Base-by-base conservation (phyloP, 139 green algal genomes). In the Nannochloris sp. region DNA sequence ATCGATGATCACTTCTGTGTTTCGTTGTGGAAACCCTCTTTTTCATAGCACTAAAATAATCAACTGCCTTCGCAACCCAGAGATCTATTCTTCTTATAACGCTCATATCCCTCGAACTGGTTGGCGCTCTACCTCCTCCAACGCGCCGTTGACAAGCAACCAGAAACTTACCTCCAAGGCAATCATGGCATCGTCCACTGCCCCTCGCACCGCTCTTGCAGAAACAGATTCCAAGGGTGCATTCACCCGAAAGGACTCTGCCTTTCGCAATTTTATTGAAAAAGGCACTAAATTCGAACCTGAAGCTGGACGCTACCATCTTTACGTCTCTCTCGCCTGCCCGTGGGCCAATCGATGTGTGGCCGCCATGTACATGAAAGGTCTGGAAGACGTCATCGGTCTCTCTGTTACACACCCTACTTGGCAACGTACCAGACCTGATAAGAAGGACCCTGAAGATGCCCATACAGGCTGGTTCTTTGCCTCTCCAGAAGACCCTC, bases 291-390 rank as follows among this genome's bases (percentile, higher is more conserved):
- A 53, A 3, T 87, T 86, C 10, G 58, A 70, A 32, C 74, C 81
- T 1, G 85, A 87, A 72, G 83, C 79, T 57, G 81, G 71, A 9
- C 77, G 94, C 8, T 99, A 98, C 72, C 88, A 97, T 64, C 83
- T 99, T 33, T 97, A 97, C 74, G 77, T 99, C n/a, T 85, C 77
- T 10, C 85, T 90, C 27, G 92, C 90, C 1, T 99, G 94, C 61
- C 94, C 94, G 23, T 99, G 92, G 90, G 94, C 94, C 0, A 81
- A 45, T 51, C 73, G 94, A 13, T 85, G 75, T 32, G 53, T 95
- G 19, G 74, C 84, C 0, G 68, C 78, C 2, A 48, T 87, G 3
- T 61, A 87, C 46, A 44, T 97, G 46, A 97, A 97, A 82, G 89
- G 54, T 19, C 33, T 76, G 46, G 71, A 96, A 81, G 68, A 96